Conservation (phyloP, 1,284 basidiomycete genomes). For the Trichosporon faecale region DNA sequence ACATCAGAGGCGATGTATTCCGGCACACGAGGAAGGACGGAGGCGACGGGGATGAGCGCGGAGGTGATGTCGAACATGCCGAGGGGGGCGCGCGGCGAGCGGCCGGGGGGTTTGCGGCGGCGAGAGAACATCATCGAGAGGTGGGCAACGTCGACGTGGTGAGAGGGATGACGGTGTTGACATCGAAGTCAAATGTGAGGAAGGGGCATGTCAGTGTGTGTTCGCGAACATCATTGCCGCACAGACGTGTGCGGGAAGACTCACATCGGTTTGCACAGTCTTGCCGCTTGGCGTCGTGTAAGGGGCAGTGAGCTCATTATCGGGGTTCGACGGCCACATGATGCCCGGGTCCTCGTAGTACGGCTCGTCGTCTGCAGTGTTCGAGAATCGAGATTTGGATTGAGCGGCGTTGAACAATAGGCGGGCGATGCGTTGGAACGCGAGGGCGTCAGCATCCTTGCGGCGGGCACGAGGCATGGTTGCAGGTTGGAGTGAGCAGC, state of each 20-base stretch:
- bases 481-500: background rate
- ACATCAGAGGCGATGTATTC: slow-evolving; percentile 20
- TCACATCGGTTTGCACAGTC: background rate
- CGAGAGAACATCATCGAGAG: background rate
- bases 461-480: background rate
- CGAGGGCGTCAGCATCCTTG: background rate
- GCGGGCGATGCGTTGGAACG: background rate
- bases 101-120: slow-evolving; percentile 3
- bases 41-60: background rate
- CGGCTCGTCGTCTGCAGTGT: slow-evolving; percentile 17
- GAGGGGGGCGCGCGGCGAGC: background rate
- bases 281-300: background rate
- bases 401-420: background rate
- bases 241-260: slow-evolving; percentile 8
- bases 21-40: background rate
- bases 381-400: background rate
- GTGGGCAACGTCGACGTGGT: background rate
- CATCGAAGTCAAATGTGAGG: slow-evolving; percentile 5
- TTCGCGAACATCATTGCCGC: background rate
- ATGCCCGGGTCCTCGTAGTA: slow-evolving; percentile 20
- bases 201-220: slow-evolving; percentile 4
- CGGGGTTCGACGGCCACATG: slow-evolving; percentile 27
- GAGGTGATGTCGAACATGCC: background rate
- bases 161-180: background rate
- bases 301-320: slow-evolving; percentile 18